phyloP scores from a whole-genome alignment of 768 basidiomycete species.

The Cyathus striatus region DNA sequence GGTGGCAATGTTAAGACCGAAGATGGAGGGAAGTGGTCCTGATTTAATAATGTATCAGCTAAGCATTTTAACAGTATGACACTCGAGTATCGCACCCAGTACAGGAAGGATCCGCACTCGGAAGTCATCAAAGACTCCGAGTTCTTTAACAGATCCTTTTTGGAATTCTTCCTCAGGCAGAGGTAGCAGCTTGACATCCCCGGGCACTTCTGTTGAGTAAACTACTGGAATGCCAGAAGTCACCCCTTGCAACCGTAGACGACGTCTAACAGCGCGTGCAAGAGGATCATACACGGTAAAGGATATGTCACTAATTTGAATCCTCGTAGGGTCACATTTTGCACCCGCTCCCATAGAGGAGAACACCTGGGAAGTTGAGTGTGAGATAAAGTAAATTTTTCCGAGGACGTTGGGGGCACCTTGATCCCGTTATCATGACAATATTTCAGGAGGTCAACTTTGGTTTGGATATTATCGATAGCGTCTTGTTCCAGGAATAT shows the following conservation, averaged over 20 bases:
- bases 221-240: conserved; percentile 78
- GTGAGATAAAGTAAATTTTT: conserved; percentile 1
- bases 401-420: no score
- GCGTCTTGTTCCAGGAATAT: conserved; percentile 59
- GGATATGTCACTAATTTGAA: conserved; percentile 95
- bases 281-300: conserved; percentile 91
- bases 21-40: conserved; percentile 85
- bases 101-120: conserved; percentile 92
- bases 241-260: conserved; percentile 61
- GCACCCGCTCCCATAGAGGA: conserved; percentile 97
- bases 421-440: conserved; percentile 79
- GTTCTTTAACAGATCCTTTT: conserved; percentile 84
- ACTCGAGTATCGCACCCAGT: conserved; percentile 55
- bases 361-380: conserved; percentile 61
- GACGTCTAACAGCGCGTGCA: conserved; percentile 82
- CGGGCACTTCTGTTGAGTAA: conserved; percentile 92
- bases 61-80: no score
- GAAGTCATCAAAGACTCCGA: conserved; percentile 89
- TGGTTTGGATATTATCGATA: conserved; percentile 96
- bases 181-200: conserved; percentile 84
- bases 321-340: conserved; percentile 89
- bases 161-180: conserved; percentile 89
- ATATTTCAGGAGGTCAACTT: conserved; percentile 89
- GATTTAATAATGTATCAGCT: background rate
- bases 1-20: conserved; percentile 86